Evolutionary conservation across 2,329 filamentous ascomycete genomes (phyloP), one percentile per base, ranked within the genome.

Genomic region (Mollisia scopiformis): DNA sequence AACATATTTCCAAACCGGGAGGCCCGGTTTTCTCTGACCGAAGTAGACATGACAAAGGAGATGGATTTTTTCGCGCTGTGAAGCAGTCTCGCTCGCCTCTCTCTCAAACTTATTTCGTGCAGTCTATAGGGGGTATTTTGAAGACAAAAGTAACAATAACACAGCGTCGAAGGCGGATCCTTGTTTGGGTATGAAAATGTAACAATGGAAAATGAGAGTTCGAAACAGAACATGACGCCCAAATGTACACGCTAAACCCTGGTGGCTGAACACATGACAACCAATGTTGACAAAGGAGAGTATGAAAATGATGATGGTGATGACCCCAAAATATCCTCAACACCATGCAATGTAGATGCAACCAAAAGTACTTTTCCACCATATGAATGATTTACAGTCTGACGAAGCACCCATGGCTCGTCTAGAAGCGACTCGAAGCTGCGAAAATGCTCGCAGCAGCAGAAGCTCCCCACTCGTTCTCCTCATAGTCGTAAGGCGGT

Each of bases 401-500:
- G 59, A 68, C 64, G 55, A 61, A 57, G 47, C 55, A 50, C 39
- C 25, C n/a, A 51, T 31, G 14, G 21, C 21, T 33, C 49, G 30
- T 61, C 33, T 49, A 88, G 70, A 88, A 84, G 67, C 84, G 82
- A 74, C 83, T 88, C 65, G 89, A 85, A 31, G 88, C 86, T 56
- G 89, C 88, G 80, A 91, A 90, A 67, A 93, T 93, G 76, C 90
- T 93, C 6, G 91, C 90, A 11, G 92, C 87, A 30, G 92, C 90
- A 43, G 91, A 89, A 8, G 90, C 87, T 19, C 90, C 92, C 94
- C 93, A 98, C 74, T 97, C 93, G 21, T 88, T 88, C 70, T 96
- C 93, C 72, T 97, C 93, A 70, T 95, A 92, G 71, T 97, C 93
- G 69, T 97, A 97, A 3, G 95, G 94, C 23, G 95, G 95, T 16